Conservation (phyloP, 2,329 filamentous ascomycete species). For the Pseudocercospora fijiensis region DNA sequence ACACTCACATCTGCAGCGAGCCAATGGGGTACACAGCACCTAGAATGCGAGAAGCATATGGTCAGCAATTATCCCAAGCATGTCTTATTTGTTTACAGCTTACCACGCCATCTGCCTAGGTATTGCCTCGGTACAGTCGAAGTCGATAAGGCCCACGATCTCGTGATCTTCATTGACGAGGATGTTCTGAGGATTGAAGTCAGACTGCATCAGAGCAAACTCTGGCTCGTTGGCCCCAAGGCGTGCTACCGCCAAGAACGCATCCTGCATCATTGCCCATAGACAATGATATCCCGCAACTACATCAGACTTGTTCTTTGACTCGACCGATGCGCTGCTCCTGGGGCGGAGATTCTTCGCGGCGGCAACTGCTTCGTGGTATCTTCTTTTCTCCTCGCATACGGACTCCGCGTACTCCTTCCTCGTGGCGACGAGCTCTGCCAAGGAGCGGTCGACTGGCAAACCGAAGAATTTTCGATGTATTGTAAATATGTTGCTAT, state of each 20-base stretch:
- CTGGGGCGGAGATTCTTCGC: background rate
- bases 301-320: background rate
- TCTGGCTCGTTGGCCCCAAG: slow-evolving; percentile 12
- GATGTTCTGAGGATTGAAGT: slow-evolving; percentile 27
- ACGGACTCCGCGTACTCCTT: background rate
- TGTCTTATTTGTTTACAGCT: background rate
- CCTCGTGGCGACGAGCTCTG: slow-evolving; percentile 13
- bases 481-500: slow-evolving; percentile 19
- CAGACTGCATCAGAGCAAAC: slow-evolving; percentile 25
- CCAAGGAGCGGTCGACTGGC: slow-evolving; percentile 12
- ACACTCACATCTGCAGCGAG: slow-evolving; percentile 13
- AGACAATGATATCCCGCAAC: background rate
- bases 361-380: background rate
- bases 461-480: slow-evolving; percentile 14
- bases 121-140: slow-evolving; percentile 24
- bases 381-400: background rate
- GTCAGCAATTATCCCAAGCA: background rate
- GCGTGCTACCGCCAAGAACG: slow-evolving; percentile 19
- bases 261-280: slow-evolving; percentile 22
- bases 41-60: background rate
- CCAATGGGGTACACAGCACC: slow-evolving; percentile 18
- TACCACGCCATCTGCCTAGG: slow-evolving; percentile 24
- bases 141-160: slow-evolving; percentile 24
- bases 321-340: background rate
- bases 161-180: slow-evolving; percentile 18